Percentiles rank a stretch among this genome's conserved stretches.
These are phyloP conservation scores for Parietichytrium sp. DNA, from an alignment of 108 stramenopile species.

Conservation along the genomic window DNA sequence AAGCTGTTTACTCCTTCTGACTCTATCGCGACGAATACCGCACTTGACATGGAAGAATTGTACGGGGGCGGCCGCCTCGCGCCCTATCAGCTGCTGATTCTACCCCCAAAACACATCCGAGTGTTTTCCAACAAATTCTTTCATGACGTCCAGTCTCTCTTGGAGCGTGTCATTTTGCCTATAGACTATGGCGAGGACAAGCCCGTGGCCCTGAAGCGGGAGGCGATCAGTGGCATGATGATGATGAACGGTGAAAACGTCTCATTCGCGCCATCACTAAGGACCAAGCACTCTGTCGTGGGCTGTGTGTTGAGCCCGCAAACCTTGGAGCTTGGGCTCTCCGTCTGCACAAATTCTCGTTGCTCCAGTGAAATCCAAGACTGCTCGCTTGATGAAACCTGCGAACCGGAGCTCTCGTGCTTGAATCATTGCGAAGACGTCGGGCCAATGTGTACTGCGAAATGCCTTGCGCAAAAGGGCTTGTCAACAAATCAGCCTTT, in stretches of 20 bases:
- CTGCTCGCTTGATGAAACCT: background rate
- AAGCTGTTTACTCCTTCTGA: conserved; percentile 24
- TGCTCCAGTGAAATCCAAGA: background rate
- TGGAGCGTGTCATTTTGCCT: background rate
- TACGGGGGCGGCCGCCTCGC: conserved; percentile 22
- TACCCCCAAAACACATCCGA: background rate
- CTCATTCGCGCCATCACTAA: background rate
- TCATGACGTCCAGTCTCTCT: background rate
- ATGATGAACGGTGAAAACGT: conserved; percentile 12
- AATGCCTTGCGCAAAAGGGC: background rate
- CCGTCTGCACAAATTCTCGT: background rate
- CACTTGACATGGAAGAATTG: background rate
- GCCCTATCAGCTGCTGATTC: conserved; percentile 2
- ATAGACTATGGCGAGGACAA: conserved; percentile 10
- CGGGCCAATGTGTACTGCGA: no score
- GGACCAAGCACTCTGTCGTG: background rate
- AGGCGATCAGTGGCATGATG: background rate
- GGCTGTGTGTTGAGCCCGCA: background rate
- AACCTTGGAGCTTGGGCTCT: background rate
- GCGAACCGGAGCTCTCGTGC: background rate
- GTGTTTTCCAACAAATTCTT: conserved; percentile 21
- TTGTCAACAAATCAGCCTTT: background rate
- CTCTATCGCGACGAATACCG: background rate
- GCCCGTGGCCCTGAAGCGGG: background rate
- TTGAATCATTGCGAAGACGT: background rate